Base-by-base conservation (phyloP, 257 asterid species). In the Nicotiana tabacum region DNA sequence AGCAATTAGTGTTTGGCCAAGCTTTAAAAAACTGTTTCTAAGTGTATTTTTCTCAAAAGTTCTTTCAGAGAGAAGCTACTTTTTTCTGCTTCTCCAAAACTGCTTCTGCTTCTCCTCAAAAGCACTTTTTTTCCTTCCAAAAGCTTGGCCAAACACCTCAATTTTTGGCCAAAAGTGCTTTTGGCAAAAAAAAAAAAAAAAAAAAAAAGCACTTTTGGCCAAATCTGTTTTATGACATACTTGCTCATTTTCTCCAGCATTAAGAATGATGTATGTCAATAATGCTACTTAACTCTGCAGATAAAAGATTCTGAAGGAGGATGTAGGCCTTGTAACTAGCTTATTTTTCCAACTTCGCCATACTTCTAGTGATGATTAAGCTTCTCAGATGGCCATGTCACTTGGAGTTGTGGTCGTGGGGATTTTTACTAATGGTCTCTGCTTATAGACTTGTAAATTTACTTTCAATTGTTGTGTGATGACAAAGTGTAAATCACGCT, bases 401-500 rank as follows among this genome's bases (percentile, higher is more conserved):
- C 39, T 74, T 48, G 62, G n/a, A 48, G 27, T 74, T 27, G 80
- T 51, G 27, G 62, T 74, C 64, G 9, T 74, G 62, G 43, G 43
- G 62, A 51, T 51, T 51, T 27, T 12, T 51, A 74, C 30, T 18
- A n/a, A 74, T 74, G 43, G 64, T 51, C 43, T 51, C 64, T 3
- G 4, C 62, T 74, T 74, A 12, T 72, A 24, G 80, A 74, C 80
- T 74, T 74, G 80, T 74, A 27, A 51, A 48, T 24, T 74, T 27
- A 61, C 80, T 37, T 48, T 74, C 39, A 48, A 51, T 74, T 74
- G 64, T 74, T 24, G 6, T 74, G 39, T 72, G 60, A 29, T 48
- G 80, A 48, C 62, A 6, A 74, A 74, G 43, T 72, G 78, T 51
- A 74, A 51, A 48, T 51, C 64, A 51, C 15, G 10, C 17, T 27